A percentile compares a stretch with the other conserved stretches of the same genome.
These are phyloP conservation scores for Sarcomyxa edulis DNA, from an alignment of 768 basidiomycete species.

Conservation along the genomic window DNA sequence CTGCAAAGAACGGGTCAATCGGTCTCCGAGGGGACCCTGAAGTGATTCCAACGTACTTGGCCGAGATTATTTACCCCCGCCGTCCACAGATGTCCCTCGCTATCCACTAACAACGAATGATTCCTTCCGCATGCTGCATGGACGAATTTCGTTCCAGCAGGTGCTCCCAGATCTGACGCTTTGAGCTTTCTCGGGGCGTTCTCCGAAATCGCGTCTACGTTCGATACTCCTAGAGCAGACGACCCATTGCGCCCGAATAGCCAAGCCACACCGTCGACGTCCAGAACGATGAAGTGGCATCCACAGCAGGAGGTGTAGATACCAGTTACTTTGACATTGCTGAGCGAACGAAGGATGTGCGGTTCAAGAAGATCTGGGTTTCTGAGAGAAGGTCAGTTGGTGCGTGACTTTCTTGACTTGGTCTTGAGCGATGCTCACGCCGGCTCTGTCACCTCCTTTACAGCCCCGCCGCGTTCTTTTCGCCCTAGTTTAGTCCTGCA, in stretches of 20 bases:
- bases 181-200: conserved; percentile 61
- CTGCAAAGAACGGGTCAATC: conserved; percentile 28
- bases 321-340: conserved; percentile 69
- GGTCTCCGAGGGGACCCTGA: too few species aligned
- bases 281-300: conserved; percentile 74
- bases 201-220: conserved; percentile 62
- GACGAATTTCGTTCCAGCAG: conserved; percentile 57
- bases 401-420: too few species aligned
- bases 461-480: conserved; percentile 57
- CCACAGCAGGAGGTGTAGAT: conserved; percentile 72
- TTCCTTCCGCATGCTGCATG: conserved; percentile 79
- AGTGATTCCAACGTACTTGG: conserved; percentile 47
- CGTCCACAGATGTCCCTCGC: conserved; percentile 78
- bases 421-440: too few species aligned
- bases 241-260: conserved; percentile 83
- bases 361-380: conserved; percentile 84
- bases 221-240: conserved; percentile 57
- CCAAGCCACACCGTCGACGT: conserved; percentile 78
- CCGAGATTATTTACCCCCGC: conserved; percentile 78
- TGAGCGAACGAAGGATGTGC: conserved; percentile 82
- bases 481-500: conserved; percentile 70
- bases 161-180: conserved; percentile 57
- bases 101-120: conserved; percentile 80
- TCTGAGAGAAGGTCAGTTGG: conserved; percentile 19
- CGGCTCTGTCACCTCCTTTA: too few species aligned